Base-by-base conservation (phyloP, 202 grass and related monocot genomes). In the Schoenoplectus triqueter region DNA sequence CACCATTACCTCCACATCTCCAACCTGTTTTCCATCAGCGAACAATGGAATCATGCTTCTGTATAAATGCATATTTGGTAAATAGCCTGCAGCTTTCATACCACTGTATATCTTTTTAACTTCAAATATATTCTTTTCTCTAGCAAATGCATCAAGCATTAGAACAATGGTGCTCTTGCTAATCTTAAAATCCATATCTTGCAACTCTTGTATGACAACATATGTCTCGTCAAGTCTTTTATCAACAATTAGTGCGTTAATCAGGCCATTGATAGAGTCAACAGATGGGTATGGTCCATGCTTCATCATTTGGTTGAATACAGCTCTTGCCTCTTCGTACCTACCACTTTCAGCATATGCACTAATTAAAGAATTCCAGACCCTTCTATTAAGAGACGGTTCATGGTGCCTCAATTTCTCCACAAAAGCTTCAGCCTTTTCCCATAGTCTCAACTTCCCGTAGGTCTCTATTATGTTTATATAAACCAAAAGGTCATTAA, bases 51-150 rank as follows among this genome's bases (percentile, higher is more conserved):
- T 87, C 91, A 95, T 95, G 78, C 81, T 92, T 91, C 86, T 93
- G 81, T 98, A 95, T 52, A 92, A 62, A 79, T 92, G 89, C 91
- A 95, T 93, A 70, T 84, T 95, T 80, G 95, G 95, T 54, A 98
- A 84, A 82, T 90, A 98, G 72, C 95, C 92, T 69, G 92, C 90
- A 83, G 93, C 95, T 83, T 95, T 98, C 92, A 98, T 95, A 70
- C 95, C 95, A 84, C 92, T 98, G 85, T 98, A 98, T 87, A 98
- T 98, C 86, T 98, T 98, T 88, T 87, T 95, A 15, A 98, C 95
- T 87, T 98, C 95, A 2, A 98, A 98, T 44, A 98, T 84, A 87
- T 98, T 87, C 22, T 92, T 91, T 45, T 80, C 66, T 87, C 85
- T 98, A 78, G 86, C 87, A 86, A 95, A 98, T 66, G 95, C 92